These are phyloP conservation scores for Aspergillus unguis DNA, from an alignment of 2,329 filamentous ascomycete species.

Conservation along the genomic window DNA sequence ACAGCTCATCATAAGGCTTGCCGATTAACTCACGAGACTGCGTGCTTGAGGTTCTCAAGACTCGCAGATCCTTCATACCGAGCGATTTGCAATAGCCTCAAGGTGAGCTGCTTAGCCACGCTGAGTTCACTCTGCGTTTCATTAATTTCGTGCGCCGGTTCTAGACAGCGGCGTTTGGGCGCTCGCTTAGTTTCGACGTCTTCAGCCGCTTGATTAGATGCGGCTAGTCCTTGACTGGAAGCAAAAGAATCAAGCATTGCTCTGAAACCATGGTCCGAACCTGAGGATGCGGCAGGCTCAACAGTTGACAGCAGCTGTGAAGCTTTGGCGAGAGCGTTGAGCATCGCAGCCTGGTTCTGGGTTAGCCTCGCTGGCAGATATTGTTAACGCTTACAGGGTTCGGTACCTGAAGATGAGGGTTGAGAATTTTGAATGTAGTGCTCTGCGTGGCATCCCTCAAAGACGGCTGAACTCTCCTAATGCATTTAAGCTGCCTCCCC, in stretches of 20 bases:
- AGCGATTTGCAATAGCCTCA: conserved; percentile 32
- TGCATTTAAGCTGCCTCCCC: conserved; percentile 17
- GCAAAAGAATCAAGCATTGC: not conserved
- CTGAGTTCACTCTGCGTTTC: conserved; percentile 28
- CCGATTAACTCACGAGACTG: conserved; percentile 48
- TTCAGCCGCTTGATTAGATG: conserved; percentile 9
- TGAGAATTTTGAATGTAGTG: conserved; percentile 21
- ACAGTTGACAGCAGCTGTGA: not conserved
- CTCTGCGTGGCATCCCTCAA: conserved; percentile 21
- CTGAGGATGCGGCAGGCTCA: not conserved
- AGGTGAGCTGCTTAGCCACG: conserved; percentile 33
- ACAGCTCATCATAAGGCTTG: not conserved
- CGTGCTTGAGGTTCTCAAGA: conserved; percentile 41
- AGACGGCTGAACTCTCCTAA: conserved; percentile 21
- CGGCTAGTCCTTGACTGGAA: conserved; percentile 12
- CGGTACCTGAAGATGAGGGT: conserved; percentile 34
- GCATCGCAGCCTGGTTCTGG: conserved; percentile 23
- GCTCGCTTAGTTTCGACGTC: conserved; percentile 23
- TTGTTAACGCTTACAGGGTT: not conserved
- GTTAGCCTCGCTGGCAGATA: conserved; percentile 17
- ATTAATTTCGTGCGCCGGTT: conserved; percentile 24
- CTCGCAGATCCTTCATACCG: conserved; percentile 31
- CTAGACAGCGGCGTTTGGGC: conserved; percentile 35
- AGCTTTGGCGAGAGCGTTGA: conserved; percentile 14
- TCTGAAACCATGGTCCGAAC: not conserved